Base-by-base conservation (phyloP, 2,329 filamentous ascomycete genomes). In the Xylariaceae sp. region DNA sequence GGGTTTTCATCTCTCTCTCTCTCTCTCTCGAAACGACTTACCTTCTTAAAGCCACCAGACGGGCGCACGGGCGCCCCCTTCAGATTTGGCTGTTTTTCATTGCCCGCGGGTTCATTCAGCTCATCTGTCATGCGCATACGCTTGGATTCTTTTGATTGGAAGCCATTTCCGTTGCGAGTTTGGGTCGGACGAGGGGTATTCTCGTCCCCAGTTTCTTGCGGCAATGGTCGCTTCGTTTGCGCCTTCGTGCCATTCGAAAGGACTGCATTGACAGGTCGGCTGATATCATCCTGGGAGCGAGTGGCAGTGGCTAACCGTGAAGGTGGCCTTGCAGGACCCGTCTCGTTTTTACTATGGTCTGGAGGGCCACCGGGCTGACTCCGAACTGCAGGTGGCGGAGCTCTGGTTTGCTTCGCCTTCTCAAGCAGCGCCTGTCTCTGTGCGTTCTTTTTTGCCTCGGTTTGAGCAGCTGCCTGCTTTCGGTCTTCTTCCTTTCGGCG, bases 51-150 rank as follows among this genome's bases (percentile, higher is more conserved):
- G 37, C 75, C 77, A 47, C 80, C 85, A 1, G 89, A 95, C 58
- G 91, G 89, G 55, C 91, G 84, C 62, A 95, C 89, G 4, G 91
- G 90, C 50, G 90, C 89, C 11, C 87, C 88, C 74, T 91, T 94
- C 64, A 91, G 80, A 47, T 79, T 82, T 52, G 83, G 79, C 45
- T 83, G 77, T 41, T 81, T 79, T 54, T 83, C 77, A 65, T 77
- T 77, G 46, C 82, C 79, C 43, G 78, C 73, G 52, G 85, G 83
- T 53, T 86, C 80, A 59, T 89, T 84, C 58, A 83, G 80, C 54
- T 84, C 81, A 50, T 92, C 87, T 42, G 87, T 84, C 50, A 86
- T 94, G 67, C 86, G 87, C 62, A 90, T 82, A 54, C 91, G 83
- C 75, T 96, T 96, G 27, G 81, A 77, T 50, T 95, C 89, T 61